A percentile compares a stretch with the other conserved stretches of the same genome.
Conservation (phyloP, 1,284 basidiomycete genomes). For the Ustilago xerochloae region DNA sequence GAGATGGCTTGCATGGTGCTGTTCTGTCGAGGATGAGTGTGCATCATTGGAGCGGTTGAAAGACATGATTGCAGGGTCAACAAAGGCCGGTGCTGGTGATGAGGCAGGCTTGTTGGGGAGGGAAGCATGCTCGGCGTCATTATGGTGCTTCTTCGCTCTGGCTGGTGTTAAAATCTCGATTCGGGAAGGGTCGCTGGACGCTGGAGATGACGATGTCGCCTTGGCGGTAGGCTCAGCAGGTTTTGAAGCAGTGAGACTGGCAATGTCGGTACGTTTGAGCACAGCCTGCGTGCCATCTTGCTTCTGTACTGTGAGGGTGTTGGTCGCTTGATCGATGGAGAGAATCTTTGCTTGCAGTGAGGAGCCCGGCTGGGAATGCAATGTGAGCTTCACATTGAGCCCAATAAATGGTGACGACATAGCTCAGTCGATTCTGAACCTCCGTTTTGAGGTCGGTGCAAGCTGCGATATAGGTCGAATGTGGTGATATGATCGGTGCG, state of each 20-base stretch:
- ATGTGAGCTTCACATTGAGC: slow-evolving; percentile 41
- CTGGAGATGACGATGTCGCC: neutral
- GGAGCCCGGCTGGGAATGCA: slow-evolving; percentile 31
- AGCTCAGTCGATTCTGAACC: neutral
- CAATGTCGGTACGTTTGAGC: slow-evolving; percentile 38
- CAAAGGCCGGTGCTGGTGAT: slow-evolving; percentile 3
- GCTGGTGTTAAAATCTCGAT: slow-evolving; percentile 4
- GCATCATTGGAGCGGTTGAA: slow-evolving; percentile 9
- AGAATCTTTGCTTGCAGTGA: slow-evolving; percentile 38
- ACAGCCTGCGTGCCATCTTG: slow-evolving; percentile 32
- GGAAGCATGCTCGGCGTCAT: neutral
- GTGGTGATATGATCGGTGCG: neutral
- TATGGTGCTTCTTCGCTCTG: slow-evolving; percentile 20
- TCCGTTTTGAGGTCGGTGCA: neutral
- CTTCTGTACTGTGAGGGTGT: slow-evolving; percentile 47
- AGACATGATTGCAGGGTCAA: slow-evolving; percentile 33
- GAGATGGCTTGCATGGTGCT: slow-evolving; percentile 7
- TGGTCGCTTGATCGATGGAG: slow-evolving; percentile 38
- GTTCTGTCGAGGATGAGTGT: neutral
- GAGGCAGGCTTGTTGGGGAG: slow-evolving; percentile 4
- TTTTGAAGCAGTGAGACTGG: slow-evolving; percentile 33
- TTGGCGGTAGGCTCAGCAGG: slow-evolving; percentile 1
- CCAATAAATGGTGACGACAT: slow-evolving; percentile 49
- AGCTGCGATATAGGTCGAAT: neutral
- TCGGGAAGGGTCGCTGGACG: neutral